Evolutionary conservation across 345 rosid genomes (phyloP), one percentile per base, ranked within the genome.

Genomic region (Brassica napus): DNA sequence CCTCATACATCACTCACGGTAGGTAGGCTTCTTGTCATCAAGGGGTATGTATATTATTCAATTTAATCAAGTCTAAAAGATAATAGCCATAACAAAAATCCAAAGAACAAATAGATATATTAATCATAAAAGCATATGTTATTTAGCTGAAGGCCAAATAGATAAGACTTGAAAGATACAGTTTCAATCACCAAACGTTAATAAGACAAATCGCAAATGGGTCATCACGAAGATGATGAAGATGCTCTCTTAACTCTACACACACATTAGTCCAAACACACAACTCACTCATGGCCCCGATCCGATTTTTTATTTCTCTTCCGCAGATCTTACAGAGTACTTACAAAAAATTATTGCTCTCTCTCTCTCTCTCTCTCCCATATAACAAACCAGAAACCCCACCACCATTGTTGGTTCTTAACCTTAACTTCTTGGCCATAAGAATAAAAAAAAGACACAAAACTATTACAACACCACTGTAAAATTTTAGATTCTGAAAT

Each of bases 161-260:
- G 78, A 79, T 68, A 68, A 79, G 74, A 79, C 71, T 79, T 73
- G 12, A 24, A 79, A 68, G 18, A 74, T 68, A 74, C 34, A 74
- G 49, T 68, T 79, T 68, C 73, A 68, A 37, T 79, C 78, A 79
- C 64, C 71, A 79, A 73, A 73, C 34, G 58, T 52, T 73, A 73
- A 78, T 44, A 79, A 79, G 82, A 79, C 82, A 79, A 79, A 72
- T 4, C 63, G 66, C 55, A 21, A 55, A 66, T 58, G 77, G 68
- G 68, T 68, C 78, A 72, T 47, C 77, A 67, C 49, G 42, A 35
- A 71, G 4, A 71, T 64, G 75, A 63, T 63, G 37, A 79, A 73
- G 79, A 74, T 79, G 73, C 82, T 67, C 67, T 71, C 81, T 71
- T 14, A 64, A 77, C 76, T 77, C 64, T 52, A 32, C n/a, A 55